Evolutionary conservation across 768 basidiomycete genomes (phyloP).

Genomic region (Rhodotorula babjevae): DNA sequence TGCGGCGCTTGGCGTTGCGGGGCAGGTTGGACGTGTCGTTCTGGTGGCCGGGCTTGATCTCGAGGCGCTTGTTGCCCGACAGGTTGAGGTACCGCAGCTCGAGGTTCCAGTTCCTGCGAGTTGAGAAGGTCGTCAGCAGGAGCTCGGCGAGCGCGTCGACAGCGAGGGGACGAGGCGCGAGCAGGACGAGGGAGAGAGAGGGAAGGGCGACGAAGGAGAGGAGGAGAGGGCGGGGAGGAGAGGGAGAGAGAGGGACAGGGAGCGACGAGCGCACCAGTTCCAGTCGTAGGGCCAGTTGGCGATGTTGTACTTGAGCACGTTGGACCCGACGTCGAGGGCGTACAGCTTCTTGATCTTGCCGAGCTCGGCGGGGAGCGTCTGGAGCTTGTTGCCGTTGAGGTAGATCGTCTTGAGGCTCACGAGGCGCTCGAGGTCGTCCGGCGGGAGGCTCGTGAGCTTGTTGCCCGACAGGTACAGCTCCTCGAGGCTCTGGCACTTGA

Average conservation of each 20-base stretch:
- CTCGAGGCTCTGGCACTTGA: slow-evolving; percentile 63
- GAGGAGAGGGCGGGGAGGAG: slow-evolving; percentile 1
- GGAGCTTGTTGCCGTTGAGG: slow-evolving; percentile 85
- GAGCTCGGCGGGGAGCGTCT: slow-evolving; percentile 85
- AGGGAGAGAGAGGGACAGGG: background rate
- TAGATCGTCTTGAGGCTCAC: slow-evolving; percentile 68
- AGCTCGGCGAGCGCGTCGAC: background rate
- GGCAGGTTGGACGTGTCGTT: slow-evolving; percentile 36
- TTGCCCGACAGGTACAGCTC: slow-evolving; percentile 95
- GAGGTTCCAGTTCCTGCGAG: slow-evolving; percentile 85
- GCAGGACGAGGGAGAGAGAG: too few relatives aligned
- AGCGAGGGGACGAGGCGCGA: too few relatives aligned
- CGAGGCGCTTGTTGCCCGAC: slow-evolving; percentile 92
- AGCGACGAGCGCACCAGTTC: slow-evolving; percentile 73
- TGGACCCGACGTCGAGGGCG: slow-evolving; percentile 87
- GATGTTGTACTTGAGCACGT: slow-evolving; percentile 90
- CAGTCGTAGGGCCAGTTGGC: slow-evolving; percentile 98
- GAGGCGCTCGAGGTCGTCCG: slow-evolving; percentile 75
- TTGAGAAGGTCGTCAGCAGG: background rate
- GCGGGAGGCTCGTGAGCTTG: slow-evolving; percentile 79
- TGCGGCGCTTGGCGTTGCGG: slow-evolving; percentile 45
- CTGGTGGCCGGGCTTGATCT: slow-evolving; percentile 74
- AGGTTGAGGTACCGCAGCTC: slow-evolving; percentile 89
- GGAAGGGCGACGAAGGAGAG: too few relatives aligned
- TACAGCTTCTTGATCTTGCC: slow-evolving; percentile 71